Conservation (phyloP, 495 filamentous ascomycete species). For the Tuber borchii region DNA sequence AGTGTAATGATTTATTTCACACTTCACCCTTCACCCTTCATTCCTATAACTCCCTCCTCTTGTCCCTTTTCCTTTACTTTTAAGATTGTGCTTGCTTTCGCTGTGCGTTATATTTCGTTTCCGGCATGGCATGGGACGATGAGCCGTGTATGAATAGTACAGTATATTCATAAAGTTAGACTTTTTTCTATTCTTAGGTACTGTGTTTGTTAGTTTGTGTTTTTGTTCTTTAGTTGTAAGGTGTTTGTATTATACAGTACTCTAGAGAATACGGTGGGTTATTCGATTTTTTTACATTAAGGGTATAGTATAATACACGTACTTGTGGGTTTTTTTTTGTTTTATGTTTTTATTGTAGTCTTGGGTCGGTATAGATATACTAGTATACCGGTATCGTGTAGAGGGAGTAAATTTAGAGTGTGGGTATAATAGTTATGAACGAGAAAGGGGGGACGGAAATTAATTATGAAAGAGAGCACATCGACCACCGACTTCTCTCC, state of each 20-base stretch:
- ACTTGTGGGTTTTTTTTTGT: not conserved
- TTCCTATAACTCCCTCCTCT: not conserved
- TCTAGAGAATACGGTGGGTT: not conserved
- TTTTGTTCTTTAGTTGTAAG: not conserved
- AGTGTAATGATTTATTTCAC: not conserved
- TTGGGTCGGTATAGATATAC: not conserved
- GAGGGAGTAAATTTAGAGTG: too few relatives aligned
- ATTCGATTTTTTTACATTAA: not conserved
- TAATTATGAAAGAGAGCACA: too few relatives aligned
- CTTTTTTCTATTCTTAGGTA: not conserved
- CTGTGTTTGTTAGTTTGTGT: not conserved
- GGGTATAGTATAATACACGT: not conserved
- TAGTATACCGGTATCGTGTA: too few relatives aligned
- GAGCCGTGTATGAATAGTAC: slow-evolving; percentile 1
- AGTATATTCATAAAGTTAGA: slow-evolving; percentile 2
- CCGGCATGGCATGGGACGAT: not conserved
- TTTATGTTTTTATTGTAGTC: not conserved
- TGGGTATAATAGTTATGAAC: too few relatives aligned
- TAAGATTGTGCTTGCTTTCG: not conserved
- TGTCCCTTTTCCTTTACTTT: not conserved
- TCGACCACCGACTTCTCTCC: too few relatives aligned
- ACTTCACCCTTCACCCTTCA: not conserved
- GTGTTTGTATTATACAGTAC: not conserved
- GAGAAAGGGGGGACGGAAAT: too few relatives aligned
- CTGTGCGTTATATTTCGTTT: not conserved